Base-by-base conservation (phyloP, 1,284 basidiomycete genomes). In the Trichosporon ovoides region DNA sequence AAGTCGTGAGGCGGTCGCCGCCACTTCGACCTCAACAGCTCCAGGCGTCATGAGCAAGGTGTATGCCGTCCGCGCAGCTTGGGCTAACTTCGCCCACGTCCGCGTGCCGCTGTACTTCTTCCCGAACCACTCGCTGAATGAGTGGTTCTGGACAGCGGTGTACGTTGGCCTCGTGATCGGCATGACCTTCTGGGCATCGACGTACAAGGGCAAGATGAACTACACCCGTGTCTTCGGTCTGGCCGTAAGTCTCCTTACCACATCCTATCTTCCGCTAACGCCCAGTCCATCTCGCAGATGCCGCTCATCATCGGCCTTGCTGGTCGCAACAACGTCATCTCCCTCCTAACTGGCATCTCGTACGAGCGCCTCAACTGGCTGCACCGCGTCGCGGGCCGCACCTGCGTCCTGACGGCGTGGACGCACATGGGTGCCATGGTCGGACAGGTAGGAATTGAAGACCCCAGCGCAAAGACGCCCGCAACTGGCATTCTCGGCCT, bases 291-390 rank as follows among this genome's bases (percentile, higher is more conserved):
- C 2, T 78, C 80, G n/a, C 86, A 87, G 66, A 67, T 85, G 1
- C 83, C 85, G 0, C 72, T 87, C 20, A 79, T 87, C 63, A 80
- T 82, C 0, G 83, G 79, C 2, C 80, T 87, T 11, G 84, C 83
- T 0, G 84, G 83, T 52, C 84, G 83, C 69, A 85, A 87, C 68
- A 87, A 86, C 54, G 54, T 83, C 18, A 75, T 87, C 11, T 81
- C 83, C 4, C 77, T 83, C 84, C 58, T 56, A 83, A 85, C 83
- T 1, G 83, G 85, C 2, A 72, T 85, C 37, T 77, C 81, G 52
- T 84, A 82, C 64, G 83, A 85, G 58, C 84, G 83, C 77, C 66
- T 74, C 36, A 71, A 72, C 58, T 74, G 62, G 50, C 58, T 74
- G 10, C 72, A 74, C 57, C 67, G 69, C 40, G 67, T 69, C 1